These are phyloP conservation scores for Prillingera fragicola DNA, from an alignment of 1,284 basidiomycete species.

Conservation along the genomic window DNA sequence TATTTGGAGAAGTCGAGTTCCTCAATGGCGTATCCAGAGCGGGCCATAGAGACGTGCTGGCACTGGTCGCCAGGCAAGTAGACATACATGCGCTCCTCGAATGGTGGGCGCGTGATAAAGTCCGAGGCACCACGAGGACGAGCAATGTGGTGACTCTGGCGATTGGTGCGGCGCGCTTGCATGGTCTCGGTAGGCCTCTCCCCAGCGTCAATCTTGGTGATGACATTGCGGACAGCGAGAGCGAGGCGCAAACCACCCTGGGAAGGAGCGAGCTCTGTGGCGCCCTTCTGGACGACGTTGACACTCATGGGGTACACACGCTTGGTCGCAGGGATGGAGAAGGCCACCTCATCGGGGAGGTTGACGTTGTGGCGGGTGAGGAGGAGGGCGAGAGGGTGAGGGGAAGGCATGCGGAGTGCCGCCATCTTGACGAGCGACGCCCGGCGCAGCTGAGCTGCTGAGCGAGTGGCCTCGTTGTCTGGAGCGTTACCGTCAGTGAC, in stretches of 20 bases:
- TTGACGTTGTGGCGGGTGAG: constrained; percentile 31
- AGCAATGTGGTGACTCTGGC: constrained; percentile 3
- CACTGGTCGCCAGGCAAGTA: constrained; percentile 27
- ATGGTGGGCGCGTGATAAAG: constrained; percentile 38
- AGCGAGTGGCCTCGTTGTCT: constrained; percentile 9
- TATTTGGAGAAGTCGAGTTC: constrained; percentile 40
- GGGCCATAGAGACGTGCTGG: constrained; percentile 37
- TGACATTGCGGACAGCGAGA: constrained; percentile 26
- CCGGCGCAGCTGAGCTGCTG: constrained; percentile 30
- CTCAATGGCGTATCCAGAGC: constrained; percentile 38
- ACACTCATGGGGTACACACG: constrained; percentile 39
- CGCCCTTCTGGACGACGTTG: constrained; percentile 17
- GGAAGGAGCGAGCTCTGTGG: constrained; percentile 24
- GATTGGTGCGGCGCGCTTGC: constrained; percentile 8
- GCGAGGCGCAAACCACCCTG: constrained; percentile 31
- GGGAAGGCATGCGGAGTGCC: constrained; percentile 36
- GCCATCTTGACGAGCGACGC: constrained; percentile 33
- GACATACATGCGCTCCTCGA: constrained; percentile 38
- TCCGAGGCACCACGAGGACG: constrained; percentile 34
- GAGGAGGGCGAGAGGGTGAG: constrained; percentile 36
- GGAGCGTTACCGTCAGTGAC: not conserved
- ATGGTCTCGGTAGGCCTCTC: constrained; percentile 19
- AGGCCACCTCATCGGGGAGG: constrained; percentile 40
- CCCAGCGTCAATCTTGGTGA: constrained; percentile 29
- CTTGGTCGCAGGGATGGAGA: constrained; percentile 32